A percentile compares a stretch with the other conserved stretches of the same genome.
Conservation (phyloP, 345 rosid genomes). For the Lumnitzera racemosa region DNA sequence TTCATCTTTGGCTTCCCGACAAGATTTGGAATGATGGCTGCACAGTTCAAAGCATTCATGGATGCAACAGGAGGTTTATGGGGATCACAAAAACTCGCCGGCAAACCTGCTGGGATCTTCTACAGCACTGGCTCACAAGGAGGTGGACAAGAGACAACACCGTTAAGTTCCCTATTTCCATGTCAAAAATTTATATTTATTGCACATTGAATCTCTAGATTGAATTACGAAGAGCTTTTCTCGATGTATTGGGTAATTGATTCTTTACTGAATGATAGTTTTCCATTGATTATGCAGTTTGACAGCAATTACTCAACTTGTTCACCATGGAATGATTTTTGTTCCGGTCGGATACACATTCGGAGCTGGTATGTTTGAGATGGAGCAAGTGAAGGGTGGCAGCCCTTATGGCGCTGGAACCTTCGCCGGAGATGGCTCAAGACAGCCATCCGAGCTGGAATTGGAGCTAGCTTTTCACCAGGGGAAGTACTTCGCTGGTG, state of each 20-base stretch:
- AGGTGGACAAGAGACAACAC: conserved; percentile 75
- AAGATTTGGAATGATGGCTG: conserved; percentile 72
- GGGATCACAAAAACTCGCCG: conserved; percentile 56
- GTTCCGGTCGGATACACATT: conserved; percentile 70
- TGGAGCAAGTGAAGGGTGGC: conserved; percentile 65
- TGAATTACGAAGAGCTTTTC: too few species aligned
- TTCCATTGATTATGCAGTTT: conserved; percentile 18
- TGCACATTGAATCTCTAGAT: too few species aligned
- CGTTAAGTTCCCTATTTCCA: conserved; percentile 15
- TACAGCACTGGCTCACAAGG: conserved; percentile 75
- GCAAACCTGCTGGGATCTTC: conserved; percentile 75
- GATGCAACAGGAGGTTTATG: conserved; percentile 68
- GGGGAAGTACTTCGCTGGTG: conserved; percentile 57
- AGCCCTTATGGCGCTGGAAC: conserved; percentile 75
- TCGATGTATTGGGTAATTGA: too few species aligned
- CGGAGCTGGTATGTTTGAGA: conserved; percentile 68
- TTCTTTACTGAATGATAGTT: neutral
- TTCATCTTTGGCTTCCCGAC: conserved; percentile 66
- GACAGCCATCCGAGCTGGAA: conserved; percentile 59
- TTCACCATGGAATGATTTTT: conserved; percentile 62
- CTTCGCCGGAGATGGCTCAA: conserved; percentile 61
- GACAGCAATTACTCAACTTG: conserved; percentile 69
- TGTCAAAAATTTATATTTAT: neutral
- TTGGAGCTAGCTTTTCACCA: conserved; percentile 64
- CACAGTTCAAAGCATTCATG: conserved; percentile 66